Evolutionary conservation across 2,329 filamentous ascomycete species (phyloP), one percentile per base, ranked within the genome.

Genomic region (Mariannaea elegans): DNA sequence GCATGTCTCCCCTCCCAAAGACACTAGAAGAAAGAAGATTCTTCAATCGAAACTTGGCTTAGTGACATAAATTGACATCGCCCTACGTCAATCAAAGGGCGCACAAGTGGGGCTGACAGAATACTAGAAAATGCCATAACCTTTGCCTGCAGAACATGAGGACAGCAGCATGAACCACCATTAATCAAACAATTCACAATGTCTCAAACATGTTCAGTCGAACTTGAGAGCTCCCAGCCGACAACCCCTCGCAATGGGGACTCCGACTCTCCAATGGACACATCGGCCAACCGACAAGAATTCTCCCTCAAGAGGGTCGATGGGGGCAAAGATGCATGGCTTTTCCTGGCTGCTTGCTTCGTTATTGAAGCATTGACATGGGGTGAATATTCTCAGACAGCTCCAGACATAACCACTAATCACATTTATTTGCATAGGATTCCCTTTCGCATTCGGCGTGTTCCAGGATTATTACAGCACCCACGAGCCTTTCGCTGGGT

Each of bases 381-480:
- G 74, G 74, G 74, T 74, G 47, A 49, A 58, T 10, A 9, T 50
- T 13, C 21, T 24, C 7, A 13, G 34, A 23, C n/a, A 7, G 1
- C 18, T 36, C 1, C 5, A 27, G 24, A 5, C 5, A 27, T 9
- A 27, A 27, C 9, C 5, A 27, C 2, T 5, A 5, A 16, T 13
- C 14, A 24, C 2, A 2, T 1, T 3, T 0, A 14, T 36, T 36
- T n/a, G 32, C 24, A 0, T 38, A 90, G 88, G 88, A 2, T 90
- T 91, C 56, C 85, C 87, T 0, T 87, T 88, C 56, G 82, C 87
- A 0, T 92, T 88, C 71, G 90, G 89, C 41, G 82, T 92, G 21
- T 91, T 92, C 68, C 88, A 91, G 65, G 82, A 88, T 50, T 89
- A 90, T 73, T 92, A 92, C 72, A 83, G 80, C 32, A 82, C 78